These are phyloP conservation scores for Botryosphaeria dothidea DNA, from an alignment of 2,329 filamentous ascomycete genomes.

Conservation along the genomic window DNA sequence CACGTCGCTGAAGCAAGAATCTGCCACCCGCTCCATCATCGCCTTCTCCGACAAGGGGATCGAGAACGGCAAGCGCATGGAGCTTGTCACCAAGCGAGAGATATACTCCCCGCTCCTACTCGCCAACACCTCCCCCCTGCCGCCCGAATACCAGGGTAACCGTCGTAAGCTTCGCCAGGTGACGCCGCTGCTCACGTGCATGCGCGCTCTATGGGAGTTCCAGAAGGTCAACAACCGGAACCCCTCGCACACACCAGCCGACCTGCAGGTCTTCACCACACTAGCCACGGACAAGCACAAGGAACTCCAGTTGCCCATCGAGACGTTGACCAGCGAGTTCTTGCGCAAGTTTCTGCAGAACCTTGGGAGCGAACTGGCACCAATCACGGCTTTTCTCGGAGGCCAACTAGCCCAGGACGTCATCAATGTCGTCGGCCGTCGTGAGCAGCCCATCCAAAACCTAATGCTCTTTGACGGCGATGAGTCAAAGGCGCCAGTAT, in stretches of 20 bases:
- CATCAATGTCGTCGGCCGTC: conserved; percentile 89
- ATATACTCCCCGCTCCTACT: conserved; percentile 84
- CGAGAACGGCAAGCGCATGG: conserved; percentile 67
- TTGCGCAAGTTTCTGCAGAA: conserved; percentile 85
- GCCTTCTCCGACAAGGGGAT: conserved; percentile 66
- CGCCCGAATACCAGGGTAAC: conserved; percentile 66
- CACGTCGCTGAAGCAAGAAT: conserved; percentile 63
- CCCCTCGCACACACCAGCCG: conserved; percentile 55
- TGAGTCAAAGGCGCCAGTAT: conserved; percentile 74
- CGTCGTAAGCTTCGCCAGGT: conserved; percentile 71
- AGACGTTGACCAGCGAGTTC: conserved; percentile 58
- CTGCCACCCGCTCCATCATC: conserved; percentile 74
- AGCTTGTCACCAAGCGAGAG: conserved; percentile 90
- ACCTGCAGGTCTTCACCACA: conserved; percentile 75
- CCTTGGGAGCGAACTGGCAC: conserved; percentile 78
- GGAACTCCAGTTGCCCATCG: conserved; percentile 53
- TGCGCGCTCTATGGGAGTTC: conserved; percentile 90
- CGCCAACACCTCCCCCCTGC: conserved; percentile 76
- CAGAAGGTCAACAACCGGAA: conserved; percentile 51
- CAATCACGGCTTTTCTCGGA: conserved; percentile 85
- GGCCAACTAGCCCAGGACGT: conserved; percentile 93
- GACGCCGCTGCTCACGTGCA: conserved; percentile 79
- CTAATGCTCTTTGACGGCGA: conserved; percentile 89
- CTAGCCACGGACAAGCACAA: conserved; percentile 77
- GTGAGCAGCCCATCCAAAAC: conserved; percentile 95